These are phyloP conservation scores for Thelephora ganbajun DNA, from an alignment of 768 basidiomycete genomes.

Conservation along the genomic window DNA sequence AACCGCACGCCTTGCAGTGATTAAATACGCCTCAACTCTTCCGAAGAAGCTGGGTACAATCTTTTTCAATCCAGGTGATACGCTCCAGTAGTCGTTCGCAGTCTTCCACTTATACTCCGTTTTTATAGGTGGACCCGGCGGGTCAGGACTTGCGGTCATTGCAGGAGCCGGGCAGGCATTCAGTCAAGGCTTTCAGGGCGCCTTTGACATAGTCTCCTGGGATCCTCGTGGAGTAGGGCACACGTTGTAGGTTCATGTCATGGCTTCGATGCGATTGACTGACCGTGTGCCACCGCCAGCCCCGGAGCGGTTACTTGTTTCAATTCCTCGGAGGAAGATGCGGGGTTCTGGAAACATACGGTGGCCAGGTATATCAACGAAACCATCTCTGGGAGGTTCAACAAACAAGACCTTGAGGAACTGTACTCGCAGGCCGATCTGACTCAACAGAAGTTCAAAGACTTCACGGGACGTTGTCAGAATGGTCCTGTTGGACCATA, in stretches of 20 bases:
- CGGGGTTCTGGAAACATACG: constrained; percentile 4
- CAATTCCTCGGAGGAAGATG: not conserved
- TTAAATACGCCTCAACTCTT: constrained; percentile 2
- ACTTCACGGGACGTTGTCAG: constrained; percentile 1
- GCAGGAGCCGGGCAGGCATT: not conserved
- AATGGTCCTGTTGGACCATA: not conserved
- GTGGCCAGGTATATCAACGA: constrained; percentile 3
- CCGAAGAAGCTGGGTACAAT: constrained; percentile 1
- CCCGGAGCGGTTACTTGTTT: constrained; percentile 4
- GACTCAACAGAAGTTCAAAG: constrained; percentile 7
- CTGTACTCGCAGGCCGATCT: constrained; percentile 2
- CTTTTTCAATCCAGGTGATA: constrained; percentile 7
- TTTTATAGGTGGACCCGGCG: constrained; percentile 5
- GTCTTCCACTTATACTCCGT: not conserved
- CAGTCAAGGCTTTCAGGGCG: not conserved
- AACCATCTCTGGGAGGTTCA: constrained; percentile 2
- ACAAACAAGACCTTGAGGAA: not conserved
- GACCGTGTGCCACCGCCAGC: not conserved
- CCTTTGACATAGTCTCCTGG: constrained; percentile 6
- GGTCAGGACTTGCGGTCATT: not conserved
- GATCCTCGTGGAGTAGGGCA: constrained; percentile 7
- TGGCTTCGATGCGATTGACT: too few species aligned
- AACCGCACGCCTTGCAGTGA: constrained; percentile 2
- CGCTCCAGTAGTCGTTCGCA: not conserved
- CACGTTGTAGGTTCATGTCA: not conserved